Evolutionary conservation across 2,329 filamentous ascomycete species (phyloP).

Genomic region (Neofusicoccum umdonicola): DNA sequence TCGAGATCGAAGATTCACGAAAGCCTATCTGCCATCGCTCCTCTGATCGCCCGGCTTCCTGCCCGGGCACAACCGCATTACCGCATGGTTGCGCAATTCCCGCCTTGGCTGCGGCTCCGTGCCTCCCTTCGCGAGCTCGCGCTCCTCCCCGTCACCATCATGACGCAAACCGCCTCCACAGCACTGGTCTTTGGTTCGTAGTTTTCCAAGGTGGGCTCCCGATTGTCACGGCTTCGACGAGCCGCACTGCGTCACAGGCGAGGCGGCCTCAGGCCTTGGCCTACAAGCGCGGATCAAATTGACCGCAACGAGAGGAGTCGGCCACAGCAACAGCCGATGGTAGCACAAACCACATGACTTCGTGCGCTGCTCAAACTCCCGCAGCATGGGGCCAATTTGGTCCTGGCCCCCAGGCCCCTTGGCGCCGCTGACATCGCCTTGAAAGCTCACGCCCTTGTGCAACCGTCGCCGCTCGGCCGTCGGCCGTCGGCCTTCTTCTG

Average conservation of each 20-base stretch:
- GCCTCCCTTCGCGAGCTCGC: neutral
- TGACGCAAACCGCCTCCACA: conserved; percentile 8
- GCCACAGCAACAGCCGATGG: neutral
- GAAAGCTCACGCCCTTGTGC: neutral
- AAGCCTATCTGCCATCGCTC: neutral
- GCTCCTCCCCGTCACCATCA: neutral
- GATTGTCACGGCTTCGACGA: neutral
- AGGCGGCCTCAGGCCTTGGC: neutral
- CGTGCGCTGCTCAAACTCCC: neutral
- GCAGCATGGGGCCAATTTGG: neutral
- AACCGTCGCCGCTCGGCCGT: neutral
- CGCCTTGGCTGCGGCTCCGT: neutral
- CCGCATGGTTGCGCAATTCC: neutral
- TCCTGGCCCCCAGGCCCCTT: neutral
- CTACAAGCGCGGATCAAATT: neutral
- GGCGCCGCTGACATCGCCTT: neutral
- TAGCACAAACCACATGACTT: neutral
- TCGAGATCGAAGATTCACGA: conserved; percentile 15
- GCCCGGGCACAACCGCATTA: neutral
- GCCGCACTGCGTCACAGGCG: neutral
- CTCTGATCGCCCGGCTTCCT: neutral
- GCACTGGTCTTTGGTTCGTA: neutral
- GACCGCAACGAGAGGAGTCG: neutral
- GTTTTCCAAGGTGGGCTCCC: neutral
- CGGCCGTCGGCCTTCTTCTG: neutral